Evolutionary conservation across 208 protist genomes (phyloP).

Genomic region (Acanthamoeba polyphaga): DNA sequence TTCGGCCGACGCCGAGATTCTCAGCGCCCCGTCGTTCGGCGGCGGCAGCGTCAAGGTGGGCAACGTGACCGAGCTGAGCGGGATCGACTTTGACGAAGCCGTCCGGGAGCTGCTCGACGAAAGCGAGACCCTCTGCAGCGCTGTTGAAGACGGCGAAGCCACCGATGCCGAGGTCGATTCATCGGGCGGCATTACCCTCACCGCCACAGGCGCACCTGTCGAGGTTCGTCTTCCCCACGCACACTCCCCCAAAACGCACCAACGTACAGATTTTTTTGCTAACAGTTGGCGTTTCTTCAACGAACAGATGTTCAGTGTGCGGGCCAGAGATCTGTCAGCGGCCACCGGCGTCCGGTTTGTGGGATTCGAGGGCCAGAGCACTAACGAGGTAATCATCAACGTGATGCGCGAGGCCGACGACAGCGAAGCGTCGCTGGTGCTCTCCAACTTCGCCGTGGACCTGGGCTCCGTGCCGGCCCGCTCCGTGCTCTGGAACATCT

Average conservation of each 20-base stretch:
- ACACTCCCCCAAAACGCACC: too few species aligned
- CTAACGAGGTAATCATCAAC: slow-evolving; percentile 22
- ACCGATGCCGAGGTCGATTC: neutral
- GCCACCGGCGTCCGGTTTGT: neutral
- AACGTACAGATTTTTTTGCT: neutral
- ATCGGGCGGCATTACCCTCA: slow-evolving; percentile 42
- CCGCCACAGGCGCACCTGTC: neutral
- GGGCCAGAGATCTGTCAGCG: neutral
- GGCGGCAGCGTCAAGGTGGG: slow-evolving; percentile 21
- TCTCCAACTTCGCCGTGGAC: slow-evolving; percentile 12
- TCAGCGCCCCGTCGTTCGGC: slow-evolving; percentile 26
- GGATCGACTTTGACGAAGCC: slow-evolving; percentile 23
- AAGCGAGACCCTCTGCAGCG: slow-evolving; percentile 10
- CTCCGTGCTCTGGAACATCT: slow-evolving; percentile 63
- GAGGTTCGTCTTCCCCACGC: neutral
- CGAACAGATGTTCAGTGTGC: slow-evolving; percentile 24
- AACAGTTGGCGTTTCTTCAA: neutral
- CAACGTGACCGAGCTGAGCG: slow-evolving; percentile 3
- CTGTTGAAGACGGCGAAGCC: neutral
- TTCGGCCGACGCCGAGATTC: neutral
- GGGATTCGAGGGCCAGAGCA: neutral
- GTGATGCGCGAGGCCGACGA: slow-evolving; percentile 37
- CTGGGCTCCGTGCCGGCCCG: neutral
- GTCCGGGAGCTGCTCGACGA: slow-evolving; percentile 1
- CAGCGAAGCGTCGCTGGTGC: neutral